Conservation (phyloP, 805 yeast species). For the Candida palmyrensis region DNA sequence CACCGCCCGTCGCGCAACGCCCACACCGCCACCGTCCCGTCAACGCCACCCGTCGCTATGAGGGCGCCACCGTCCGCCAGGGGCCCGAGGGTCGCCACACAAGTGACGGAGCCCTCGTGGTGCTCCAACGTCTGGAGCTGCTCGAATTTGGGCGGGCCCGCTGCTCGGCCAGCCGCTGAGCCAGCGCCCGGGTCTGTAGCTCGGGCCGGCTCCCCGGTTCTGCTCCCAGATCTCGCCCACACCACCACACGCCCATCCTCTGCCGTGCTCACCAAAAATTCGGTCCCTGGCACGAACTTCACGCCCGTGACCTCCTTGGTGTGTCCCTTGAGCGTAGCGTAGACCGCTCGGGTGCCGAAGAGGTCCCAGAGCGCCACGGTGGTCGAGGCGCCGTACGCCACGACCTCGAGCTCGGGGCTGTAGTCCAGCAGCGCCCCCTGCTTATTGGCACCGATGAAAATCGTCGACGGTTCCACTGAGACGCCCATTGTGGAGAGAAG, state of each 20-base stretch:
- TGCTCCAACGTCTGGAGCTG: constrained; percentile 27
- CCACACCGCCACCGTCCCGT: constrained; percentile 58
- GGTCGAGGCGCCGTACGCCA: constrained; percentile 71
- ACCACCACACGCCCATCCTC: constrained; percentile 61
- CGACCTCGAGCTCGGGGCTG: constrained; percentile 25
- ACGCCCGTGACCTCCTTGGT: constrained; percentile 62
- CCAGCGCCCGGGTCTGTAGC: too few relatives aligned
- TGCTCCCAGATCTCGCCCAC: constrained; percentile 41
- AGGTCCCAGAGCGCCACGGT: constrained; percentile 72
- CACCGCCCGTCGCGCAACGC: constrained; percentile 12
- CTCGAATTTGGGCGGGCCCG: constrained; percentile 17
- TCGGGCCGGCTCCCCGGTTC: constrained; percentile 7
- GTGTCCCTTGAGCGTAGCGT: constrained; percentile 56
- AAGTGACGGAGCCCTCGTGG: constrained; percentile 50
- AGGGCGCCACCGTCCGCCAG: constrained; percentile 28
- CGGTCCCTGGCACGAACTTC: constrained; percentile 40
- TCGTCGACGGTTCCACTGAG: too few relatives aligned
- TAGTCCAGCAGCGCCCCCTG: constrained; percentile 59
- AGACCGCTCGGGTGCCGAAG: constrained; percentile 42
- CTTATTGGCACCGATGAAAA: constrained; percentile 69
- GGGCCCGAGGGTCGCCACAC: constrained; percentile 43
- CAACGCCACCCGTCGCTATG: constrained; percentile 59
- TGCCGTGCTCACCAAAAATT: constrained; percentile 52
- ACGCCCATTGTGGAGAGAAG: too few relatives aligned
- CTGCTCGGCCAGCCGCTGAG: too few relatives aligned